Percentiles rank a stretch among this genome's conserved stretches.
phyloP scores from a whole-genome alignment of 106 monocot genomes.

The Allium fistulosum region DNA sequence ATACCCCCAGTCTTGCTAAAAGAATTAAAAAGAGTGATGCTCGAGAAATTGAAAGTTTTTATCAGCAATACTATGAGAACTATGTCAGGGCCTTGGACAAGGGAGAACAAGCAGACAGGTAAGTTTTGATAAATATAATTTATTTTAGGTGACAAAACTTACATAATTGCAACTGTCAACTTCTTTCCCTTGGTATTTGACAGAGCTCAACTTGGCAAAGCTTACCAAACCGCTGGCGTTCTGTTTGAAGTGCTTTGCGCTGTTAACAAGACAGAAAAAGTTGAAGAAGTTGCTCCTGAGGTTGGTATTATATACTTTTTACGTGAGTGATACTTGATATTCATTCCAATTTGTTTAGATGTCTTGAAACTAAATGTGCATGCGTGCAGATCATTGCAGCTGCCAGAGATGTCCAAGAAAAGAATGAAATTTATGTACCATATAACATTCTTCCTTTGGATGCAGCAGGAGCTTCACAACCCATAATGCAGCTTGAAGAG shows the following conservation, averaged over 20 bases:
- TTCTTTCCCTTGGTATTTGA: neutral
- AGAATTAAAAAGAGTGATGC: conserved; percentile 96
- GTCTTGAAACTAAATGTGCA: neutral
- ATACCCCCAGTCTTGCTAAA: conserved; percentile 78
- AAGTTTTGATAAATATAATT: neutral
- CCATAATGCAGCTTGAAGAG: conserved; percentile 99
- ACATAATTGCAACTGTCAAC: no score
- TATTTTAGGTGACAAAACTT: no score
- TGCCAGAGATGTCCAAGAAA: conserved; percentile 94
- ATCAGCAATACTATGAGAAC: conserved; percentile 94
- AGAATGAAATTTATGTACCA: conserved; percentile 84
- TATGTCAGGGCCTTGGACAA: conserved; percentile 91
- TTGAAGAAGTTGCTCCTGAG: conserved; percentile 97
- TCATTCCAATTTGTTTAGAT: neutral
- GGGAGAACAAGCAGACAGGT: conserved; percentile 97
- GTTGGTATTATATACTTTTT: conserved; percentile 25
- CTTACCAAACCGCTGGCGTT: conserved; percentile 94
- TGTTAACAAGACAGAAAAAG: conserved; percentile 95
- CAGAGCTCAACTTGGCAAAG: conserved; percentile 93
- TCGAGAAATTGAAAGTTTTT: conserved; percentile 96
- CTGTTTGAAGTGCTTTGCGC: conserved; percentile 99
- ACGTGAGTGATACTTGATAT: neutral
- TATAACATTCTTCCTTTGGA: conserved; percentile 97
- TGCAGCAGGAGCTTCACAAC: conserved; percentile 94
- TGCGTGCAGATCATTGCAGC: conserved; percentile 72